A percentile compares a stretch with the other conserved stretches of the same genome.
phyloP scores from a whole-genome alignment of 129 eudicot genomes.

The Calendula officinalis region DNA sequence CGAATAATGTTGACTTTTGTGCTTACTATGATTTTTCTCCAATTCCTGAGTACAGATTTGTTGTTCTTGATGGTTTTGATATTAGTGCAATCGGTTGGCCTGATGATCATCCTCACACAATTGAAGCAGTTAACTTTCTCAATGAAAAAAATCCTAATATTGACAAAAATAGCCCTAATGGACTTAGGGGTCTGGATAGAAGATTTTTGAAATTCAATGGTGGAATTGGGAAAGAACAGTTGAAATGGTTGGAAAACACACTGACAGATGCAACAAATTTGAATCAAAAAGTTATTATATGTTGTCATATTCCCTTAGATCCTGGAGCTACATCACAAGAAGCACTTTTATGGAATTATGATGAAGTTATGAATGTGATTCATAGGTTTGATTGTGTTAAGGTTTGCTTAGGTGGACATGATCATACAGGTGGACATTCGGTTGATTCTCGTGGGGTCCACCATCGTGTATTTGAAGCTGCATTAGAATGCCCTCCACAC shows the following conservation, averaged over 20 bases:
- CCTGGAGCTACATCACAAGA: constrained; percentile 54
- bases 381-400: constrained; percentile 85
- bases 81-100: constrained; percentile 97
- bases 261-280: constrained; percentile 62
- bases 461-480: constrained; percentile 95
- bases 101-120: constrained; percentile 69
- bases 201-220: constrained; percentile 90
- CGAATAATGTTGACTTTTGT: constrained; percentile 25
- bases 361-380: constrained; percentile 84
- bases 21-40: constrained; percentile 95
- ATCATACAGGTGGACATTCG: constrained; percentile 72
- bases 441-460: constrained; percentile 84
- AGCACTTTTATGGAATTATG: constrained; percentile 87
- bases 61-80: constrained; percentile 94
- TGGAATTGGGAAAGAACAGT: constrained; percentile 79
- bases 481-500: constrained; percentile 91
- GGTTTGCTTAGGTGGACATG: constrained; percentile 85
- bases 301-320: constrained; percentile 81
- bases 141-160: constrained; percentile 73
- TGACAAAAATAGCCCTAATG: constrained; percentile 81
- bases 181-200: constrained; percentile 62
- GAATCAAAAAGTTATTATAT: constrained; percentile 70
- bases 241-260: constrained; percentile 67
- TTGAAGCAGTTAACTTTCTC: constrained; percentile 61
- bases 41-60: constrained; percentile 68